Conservation (phyloP, 768 basidiomycete genomes). For the Trametes maxima region DNA sequence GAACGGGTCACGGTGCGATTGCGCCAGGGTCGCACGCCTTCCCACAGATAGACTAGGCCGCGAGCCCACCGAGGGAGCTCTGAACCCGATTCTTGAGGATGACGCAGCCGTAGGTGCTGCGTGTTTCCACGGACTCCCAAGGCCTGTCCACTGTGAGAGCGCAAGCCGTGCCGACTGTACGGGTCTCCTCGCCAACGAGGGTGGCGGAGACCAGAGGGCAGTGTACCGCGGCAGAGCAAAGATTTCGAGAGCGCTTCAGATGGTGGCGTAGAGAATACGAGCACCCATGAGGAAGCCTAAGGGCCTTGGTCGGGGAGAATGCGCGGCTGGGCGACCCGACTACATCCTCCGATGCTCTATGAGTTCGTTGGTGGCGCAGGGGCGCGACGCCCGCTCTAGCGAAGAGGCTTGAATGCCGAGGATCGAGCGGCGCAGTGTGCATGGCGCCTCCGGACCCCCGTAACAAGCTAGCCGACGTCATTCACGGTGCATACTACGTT, state of each 20-base stretch:
- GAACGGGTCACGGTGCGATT: too few species aligned
- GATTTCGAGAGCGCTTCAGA: slow-evolving; percentile 8
- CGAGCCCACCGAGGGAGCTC: not conserved
- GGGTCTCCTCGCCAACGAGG: not conserved
- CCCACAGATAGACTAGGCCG: not conserved
- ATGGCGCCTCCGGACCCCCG: not conserved
- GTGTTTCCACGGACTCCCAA: slow-evolving; percentile 12
- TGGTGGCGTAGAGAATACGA: slow-evolving; percentile 8
- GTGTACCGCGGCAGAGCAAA: not conserved
- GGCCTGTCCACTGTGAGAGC: slow-evolving; percentile 14
- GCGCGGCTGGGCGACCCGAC: not conserved
- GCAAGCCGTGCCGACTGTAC: not conserved
- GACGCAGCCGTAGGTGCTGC: not conserved
- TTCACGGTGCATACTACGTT: not conserved
- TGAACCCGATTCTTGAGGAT: not conserved
- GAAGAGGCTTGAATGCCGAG: too few species aligned
- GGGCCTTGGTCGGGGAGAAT: not conserved
- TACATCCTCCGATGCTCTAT: not conserved
- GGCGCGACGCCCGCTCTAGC: not conserved
- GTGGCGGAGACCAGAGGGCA: not conserved
- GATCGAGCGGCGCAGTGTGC: not conserved
- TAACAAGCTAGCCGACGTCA: not conserved
- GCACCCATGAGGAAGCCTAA: not conserved
- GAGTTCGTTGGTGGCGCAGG: not conserved
- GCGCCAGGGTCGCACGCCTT: not conserved